A percentile compares a stretch with the other conserved stretches of the same genome.
These are phyloP conservation scores for Ochromonas danica DNA, from an alignment of 108 stramenopile species.

Conservation along the genomic window DNA sequence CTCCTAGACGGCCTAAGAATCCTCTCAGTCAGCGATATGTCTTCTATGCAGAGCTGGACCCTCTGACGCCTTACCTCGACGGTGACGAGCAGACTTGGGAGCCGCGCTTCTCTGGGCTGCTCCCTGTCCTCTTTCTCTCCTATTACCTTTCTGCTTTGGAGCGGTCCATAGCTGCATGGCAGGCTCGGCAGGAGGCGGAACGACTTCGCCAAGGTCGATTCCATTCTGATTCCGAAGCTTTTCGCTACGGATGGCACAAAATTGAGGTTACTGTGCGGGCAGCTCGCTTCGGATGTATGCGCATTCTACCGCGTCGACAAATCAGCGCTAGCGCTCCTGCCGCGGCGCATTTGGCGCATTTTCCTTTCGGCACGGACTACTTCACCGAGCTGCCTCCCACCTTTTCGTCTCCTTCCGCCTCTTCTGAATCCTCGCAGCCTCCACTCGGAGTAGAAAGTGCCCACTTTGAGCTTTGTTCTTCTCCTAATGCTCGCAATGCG, in stretches of 20 bases:
- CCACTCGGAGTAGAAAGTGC: no score
- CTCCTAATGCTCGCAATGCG: no score
- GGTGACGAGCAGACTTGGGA: constrained; percentile 25
- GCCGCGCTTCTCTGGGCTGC: background rate
- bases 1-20: background rate
- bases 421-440: no score
- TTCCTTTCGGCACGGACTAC: no score
- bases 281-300: constrained; percentile 1
- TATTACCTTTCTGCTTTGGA: background rate
- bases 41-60: background rate
- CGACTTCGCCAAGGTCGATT: constrained; percentile 22
- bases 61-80: background rate
- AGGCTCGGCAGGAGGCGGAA: background rate
- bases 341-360: no score
- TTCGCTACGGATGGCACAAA: constrained; percentile 8
- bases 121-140: background rate
- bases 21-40: constrained; percentile 16
- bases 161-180: background rate
- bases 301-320: no score
- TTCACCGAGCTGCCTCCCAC: no score
- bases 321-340: no score
- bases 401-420: no score
- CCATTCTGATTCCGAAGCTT: constrained; percentile 7
- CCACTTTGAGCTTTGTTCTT: no score
- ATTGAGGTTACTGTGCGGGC: background rate